Conservation (phyloP, 345 rosid genomes). For the Durio zibethinus region DNA sequence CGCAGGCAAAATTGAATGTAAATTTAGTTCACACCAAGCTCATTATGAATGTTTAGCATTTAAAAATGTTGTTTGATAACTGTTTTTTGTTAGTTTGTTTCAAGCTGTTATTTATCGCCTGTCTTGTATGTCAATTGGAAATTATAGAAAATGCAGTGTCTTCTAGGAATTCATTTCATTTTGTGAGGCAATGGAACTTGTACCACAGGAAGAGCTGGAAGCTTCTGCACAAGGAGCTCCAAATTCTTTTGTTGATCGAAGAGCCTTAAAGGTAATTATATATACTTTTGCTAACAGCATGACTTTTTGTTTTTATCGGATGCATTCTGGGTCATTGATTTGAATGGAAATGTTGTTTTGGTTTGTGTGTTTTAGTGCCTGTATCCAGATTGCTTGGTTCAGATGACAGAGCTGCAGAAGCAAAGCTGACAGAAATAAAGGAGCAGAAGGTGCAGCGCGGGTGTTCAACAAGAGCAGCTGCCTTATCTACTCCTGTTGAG, state of each 20-base stretch:
- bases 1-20: conserved; percentile 69
- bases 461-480: conserved; percentile 69
- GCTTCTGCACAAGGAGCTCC: conserved; percentile 46
- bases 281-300: neutral
- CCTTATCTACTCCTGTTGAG: conserved; percentile 78
- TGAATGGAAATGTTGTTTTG: conserved; percentile 5
- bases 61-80: neutral
- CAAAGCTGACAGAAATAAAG: conserved; percentile 78
- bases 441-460: conserved; percentile 83
- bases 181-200: conserved; percentile 86
- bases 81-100: neutral
- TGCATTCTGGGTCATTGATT: neutral
- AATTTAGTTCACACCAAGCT: conserved; percentile 10
- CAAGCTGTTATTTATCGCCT: neutral
- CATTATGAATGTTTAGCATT: conserved; percentile 12
- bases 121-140: conserved; percentile 9
- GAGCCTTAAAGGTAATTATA: conserved; percentile 71
- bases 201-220: conserved; percentile 67
- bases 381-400: conserved; percentile 71
- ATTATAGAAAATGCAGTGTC: conserved; percentile 4
- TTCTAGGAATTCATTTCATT: conserved; percentile 75
- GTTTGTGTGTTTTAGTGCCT: conserved; percentile 3
- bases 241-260: conserved; percentile 56
- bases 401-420: conserved; percentile 77
- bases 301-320: neutral